Evolutionary conservation across 2,329 filamentous ascomycete species (phyloP), one percentile per base, ranked within the genome.

Genomic region (Pyrenophora teres): DNA sequence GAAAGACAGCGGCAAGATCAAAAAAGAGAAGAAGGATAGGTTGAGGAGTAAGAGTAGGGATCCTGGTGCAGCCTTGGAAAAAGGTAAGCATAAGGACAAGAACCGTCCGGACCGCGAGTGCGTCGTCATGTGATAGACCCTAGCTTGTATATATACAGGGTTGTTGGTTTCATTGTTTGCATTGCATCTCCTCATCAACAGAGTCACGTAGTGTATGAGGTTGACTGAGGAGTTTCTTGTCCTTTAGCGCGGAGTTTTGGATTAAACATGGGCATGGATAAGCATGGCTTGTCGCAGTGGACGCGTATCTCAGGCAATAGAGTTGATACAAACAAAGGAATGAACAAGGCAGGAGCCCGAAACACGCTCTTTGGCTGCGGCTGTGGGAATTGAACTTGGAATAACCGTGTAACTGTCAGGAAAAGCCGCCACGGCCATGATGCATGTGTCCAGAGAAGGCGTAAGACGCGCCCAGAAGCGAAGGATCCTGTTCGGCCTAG

Each of bases 41-140:
- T 51, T 77, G 61, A 62, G 68, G 60, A 64, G 68, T 69, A 64
- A 78, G 74, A 73, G 70, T 30, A 71, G 73, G 46, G 76, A 78
- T 13, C 62, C 75, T 32, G 48, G 68, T 64, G 67, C 71, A 8
- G 36, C 16, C 46, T 43, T 64, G 21, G 63, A 61, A n/a, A 73
- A 71, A 50, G 55, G 59, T 31, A 63, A 61, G 49, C 40, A 57
- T 12, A 72, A 68, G 43, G 58, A 57, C 15, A 68, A 67, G 55
- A 63, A 56, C 45, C 61, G 70, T 27, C 75, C 76, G 21, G 76
- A 78, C 44, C 59, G 77, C 31, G 77, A 79, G 52, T 79, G 77
- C 56, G 51, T 66, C 43, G 62, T 78, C 7, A 78, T 78, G 77
- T 79, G 62, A 69, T n/a, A 31, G 56, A 53, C 19, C 57, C 15